Percentiles rank a stretch among this genome's conserved stretches.
Conservation (phyloP, 2,329 filamentous ascomycete species). For the Fusarium foetens region DNA sequence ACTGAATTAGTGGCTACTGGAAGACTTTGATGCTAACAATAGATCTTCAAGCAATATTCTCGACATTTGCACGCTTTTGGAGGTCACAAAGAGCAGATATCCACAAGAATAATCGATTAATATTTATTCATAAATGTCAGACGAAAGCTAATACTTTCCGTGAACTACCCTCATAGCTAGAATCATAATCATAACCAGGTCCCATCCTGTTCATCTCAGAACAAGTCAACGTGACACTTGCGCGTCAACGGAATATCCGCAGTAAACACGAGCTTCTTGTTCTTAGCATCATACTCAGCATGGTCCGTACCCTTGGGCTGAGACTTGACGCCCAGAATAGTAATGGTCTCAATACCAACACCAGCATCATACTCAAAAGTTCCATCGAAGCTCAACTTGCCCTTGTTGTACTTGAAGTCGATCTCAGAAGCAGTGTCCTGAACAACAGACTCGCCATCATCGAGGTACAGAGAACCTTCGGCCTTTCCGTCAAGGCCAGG, state of each 20-base stretch:
- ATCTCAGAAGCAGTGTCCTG: slow-evolving; percentile 67
- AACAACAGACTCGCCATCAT: slow-evolving; percentile 75
- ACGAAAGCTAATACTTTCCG: background rate
- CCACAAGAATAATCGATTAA: background rate
- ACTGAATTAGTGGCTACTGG: background rate
- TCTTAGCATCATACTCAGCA: slow-evolving; percentile 38
- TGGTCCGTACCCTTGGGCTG: slow-evolving; percentile 20
- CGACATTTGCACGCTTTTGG: rapidly evolving
- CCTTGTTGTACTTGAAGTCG: slow-evolving; percentile 67
- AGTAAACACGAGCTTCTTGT: slow-evolving; percentile 37
- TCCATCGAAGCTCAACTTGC: slow-evolving; percentile 61
- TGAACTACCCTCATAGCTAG: no score
- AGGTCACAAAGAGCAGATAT: background rate
- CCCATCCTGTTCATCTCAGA: background rate
- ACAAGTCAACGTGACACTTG: slow-evolving; percentile 11
- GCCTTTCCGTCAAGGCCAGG: slow-evolving; percentile 71
- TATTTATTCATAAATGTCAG: background rate
- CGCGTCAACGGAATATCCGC: slow-evolving; percentile 38
- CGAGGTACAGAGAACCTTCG: slow-evolving; percentile 73
- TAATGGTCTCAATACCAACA: slow-evolving; percentile 58
- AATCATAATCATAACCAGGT: background rate
- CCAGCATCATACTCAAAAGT: slow-evolving; percentile 63
- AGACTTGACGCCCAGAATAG: slow-evolving; percentile 54
- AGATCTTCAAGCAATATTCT: no score
- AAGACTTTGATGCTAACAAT: no score